Conservation (phyloP, 768 basidiomycete genomes). For the Suillus clintonianus region DNA sequence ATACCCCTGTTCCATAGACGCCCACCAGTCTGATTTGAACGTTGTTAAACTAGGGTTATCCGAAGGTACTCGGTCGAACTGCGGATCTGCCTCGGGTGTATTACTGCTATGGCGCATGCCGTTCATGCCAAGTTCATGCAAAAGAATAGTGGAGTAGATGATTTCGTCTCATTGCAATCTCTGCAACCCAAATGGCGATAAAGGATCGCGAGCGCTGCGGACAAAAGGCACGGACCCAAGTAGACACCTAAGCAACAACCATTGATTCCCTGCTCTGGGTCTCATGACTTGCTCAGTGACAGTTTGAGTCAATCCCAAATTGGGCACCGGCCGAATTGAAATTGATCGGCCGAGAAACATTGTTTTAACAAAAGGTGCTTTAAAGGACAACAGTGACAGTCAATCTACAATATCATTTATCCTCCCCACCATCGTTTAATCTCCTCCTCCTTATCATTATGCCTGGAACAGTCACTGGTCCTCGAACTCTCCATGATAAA, state of each 20-base stretch:
- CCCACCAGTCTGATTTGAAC: background rate
- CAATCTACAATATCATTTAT: conserved; percentile 4
- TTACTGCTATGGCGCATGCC: too few relatives aligned
- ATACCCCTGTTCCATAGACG: background rate
- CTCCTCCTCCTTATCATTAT: conserved; percentile 35
- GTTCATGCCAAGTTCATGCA: background rate
- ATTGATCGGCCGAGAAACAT: background rate
- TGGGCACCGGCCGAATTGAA: background rate
- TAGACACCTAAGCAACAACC: too few relatives aligned
- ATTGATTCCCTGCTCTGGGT: too few relatives aligned
- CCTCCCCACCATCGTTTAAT: conserved; percentile 6
- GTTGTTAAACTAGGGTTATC: background rate
- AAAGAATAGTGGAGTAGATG: background rate
- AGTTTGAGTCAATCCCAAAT: background rate
- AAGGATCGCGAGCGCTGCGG: background rate
- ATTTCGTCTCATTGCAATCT: background rate
- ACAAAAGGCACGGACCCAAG: conserved; percentile 1
- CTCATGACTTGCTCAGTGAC: background rate
- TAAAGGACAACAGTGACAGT: background rate
- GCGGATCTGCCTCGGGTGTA: background rate
- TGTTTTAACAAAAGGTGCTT: conserved; percentile 5
- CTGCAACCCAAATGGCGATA: background rate
- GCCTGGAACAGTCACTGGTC: conserved; percentile 57
- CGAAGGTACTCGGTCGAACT: background rate
- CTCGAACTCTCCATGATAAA: conserved; percentile 95